Evolutionary conservation across 441 rosid genomes (phyloP).

Genomic region (Hura crepitans): DNA sequence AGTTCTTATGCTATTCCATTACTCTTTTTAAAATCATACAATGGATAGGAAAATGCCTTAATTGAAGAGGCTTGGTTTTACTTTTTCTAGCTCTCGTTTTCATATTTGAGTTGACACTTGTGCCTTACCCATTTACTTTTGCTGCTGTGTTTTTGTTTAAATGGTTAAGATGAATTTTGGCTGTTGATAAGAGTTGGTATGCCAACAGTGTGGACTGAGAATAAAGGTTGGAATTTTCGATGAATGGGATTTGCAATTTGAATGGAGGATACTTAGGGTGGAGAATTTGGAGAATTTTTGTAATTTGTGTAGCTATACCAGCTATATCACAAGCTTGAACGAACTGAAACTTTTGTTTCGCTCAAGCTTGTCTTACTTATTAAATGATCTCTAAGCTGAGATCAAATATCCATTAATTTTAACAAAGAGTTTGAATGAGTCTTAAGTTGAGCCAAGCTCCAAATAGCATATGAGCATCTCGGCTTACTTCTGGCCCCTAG

Average conservation of each 20-base stretch:
- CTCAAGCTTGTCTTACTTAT: neutral
- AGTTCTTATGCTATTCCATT: neutral
- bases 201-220: neutral
- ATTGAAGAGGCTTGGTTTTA: neutral
- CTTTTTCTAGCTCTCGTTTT: neutral
- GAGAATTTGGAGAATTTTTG: neutral
- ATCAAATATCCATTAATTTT: neutral
- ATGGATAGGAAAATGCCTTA: constrained; percentile 1
- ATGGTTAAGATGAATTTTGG: neutral
- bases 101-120: neutral
- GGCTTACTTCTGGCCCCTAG: neutral
- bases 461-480: neutral
- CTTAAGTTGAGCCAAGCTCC: neutral
- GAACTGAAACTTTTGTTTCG: neutral
- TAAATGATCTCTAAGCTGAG: neutral
- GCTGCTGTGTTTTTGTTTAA: neutral
- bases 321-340: neutral
- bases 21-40: neutral
- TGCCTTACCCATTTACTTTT: neutral
- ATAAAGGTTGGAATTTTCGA: neutral
- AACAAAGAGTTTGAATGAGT: neutral
- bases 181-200: neutral
- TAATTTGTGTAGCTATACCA: neutral
- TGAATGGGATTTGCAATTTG: neutral
- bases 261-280: neutral